Evolutionary conservation across 202 grass and related monocot species (phyloP), one percentile per base, ranked within the genome.

Genomic region (Setaria italica): DNA sequence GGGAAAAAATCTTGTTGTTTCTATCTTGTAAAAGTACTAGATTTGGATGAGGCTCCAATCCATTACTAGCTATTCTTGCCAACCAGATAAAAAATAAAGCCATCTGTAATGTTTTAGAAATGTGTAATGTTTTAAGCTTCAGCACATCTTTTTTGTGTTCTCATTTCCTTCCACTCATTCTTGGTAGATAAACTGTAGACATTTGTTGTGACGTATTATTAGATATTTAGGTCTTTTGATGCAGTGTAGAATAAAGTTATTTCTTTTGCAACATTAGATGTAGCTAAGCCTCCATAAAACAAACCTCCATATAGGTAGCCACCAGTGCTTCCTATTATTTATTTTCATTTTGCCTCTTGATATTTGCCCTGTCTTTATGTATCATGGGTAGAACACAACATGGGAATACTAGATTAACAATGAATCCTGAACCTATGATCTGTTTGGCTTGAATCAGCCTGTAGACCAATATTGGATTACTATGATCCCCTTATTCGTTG

Each of bases 371-470:
- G 65, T 85, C 45, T 76, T 76, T 67, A 49, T 48, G 46, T 50
- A n/a, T 39, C 63, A 66, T 55, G 29, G 42, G 53, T 32, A 87
- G 6, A 60, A 51, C 51, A 87, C 46, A 37, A 14, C 29, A 62
- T 25, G 3, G 9, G 62, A 43, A 75, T 55, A 30, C 45, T 46
- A 41, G 46, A 70, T 76, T 87, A 75, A 62, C 51, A 84, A 74
- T 33, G 25, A 87, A 68, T 76, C 62, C 72, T 63, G 25, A 58
- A 80, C 62, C 74, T 68, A 42, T 69, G 43, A 68, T 66, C 12
- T 79, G 20, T 86, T 69, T 87, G 53, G 33, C 77, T 46, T 43
- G 63, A 87, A 87, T 57, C 56, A 84, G 56, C 35, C 76, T 57
- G 14, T 49, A 29, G 37, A 46, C 65, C 54, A 29, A 25, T 25